A percentile compares a stretch with the other conserved stretches of the same genome.
Evolutionary conservation across 1,284 basidiomycete species (phyloP).

Genomic region (Leccinum fallax): DNA sequence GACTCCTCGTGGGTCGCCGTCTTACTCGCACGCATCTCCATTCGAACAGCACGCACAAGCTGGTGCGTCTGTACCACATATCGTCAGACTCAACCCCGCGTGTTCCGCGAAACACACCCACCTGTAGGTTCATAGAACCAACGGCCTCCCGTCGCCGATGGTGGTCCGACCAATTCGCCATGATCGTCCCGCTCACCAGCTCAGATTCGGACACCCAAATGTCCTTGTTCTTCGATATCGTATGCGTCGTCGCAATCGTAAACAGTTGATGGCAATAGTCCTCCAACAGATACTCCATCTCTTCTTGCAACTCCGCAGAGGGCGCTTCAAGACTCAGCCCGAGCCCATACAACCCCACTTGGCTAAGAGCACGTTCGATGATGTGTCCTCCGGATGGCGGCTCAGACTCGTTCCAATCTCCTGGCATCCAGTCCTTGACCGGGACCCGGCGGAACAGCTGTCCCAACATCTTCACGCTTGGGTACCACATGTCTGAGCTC

Average conservation of each 20-base stretch:
- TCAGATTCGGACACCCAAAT: conserved; percentile 42
- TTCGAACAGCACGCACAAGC: conserved; percentile 37
- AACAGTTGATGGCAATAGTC: conserved; percentile 38
- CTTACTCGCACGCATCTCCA: conserved; percentile 31
- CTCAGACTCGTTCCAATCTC: conserved; percentile 20
- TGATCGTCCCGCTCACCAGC: conserved; percentile 47
- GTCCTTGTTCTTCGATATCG: conserved; percentile 38
- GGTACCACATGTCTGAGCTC: conserved; percentile 35
- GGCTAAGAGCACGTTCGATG: conserved; percentile 27
- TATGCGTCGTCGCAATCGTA: conserved; percentile 39
- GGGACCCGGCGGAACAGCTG: conserved; percentile 42
- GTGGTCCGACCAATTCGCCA: conserved; percentile 44
- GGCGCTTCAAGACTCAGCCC: conserved; percentile 31
- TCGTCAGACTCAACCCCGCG: background rate
- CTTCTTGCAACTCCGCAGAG: conserved; percentile 33
- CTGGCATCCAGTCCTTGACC: conserved; percentile 31
- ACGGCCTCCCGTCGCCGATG: conserved; percentile 40
- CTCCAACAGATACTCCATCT: conserved; percentile 41
- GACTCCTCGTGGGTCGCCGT: conserved; percentile 12
- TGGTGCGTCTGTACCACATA: conserved; percentile 36
- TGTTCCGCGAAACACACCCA: conserved; percentile 14
- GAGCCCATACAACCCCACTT: conserved; percentile 27
- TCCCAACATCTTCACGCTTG: conserved; percentile 42
- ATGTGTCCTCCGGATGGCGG: conserved; percentile 33
- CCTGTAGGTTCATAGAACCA: conserved; percentile 46